phyloP scores from a whole-genome alignment of 2,329 filamentous ascomycete species.

The Metarhizium sp. region DNA sequence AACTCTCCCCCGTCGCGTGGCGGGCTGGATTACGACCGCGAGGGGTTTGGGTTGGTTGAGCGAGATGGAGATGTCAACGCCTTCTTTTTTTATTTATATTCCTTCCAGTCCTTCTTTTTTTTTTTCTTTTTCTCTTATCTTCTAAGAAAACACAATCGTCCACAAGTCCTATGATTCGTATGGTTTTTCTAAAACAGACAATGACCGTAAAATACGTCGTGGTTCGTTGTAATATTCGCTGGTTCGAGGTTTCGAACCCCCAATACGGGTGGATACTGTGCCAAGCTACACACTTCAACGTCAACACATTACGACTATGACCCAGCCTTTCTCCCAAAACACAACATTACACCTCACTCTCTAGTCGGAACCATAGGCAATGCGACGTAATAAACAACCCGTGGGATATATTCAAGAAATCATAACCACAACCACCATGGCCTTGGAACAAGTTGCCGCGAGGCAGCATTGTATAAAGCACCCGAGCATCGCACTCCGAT shows the following conservation, averaged over 20 bases:
- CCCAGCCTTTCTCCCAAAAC: neutral
- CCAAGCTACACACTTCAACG: too few relatives aligned
- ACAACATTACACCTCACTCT: neutral
- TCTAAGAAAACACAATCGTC: neutral
- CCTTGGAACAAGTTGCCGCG: slow-evolving; percentile 32
- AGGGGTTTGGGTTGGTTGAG: slow-evolving; percentile 47
- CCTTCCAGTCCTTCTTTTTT: slow-evolving; percentile 14
- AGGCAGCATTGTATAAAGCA: slow-evolving; percentile 36
- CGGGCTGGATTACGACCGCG: slow-evolving; percentile 58
- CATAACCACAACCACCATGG: slow-evolving; percentile 6
- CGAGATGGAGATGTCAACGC: slow-evolving; percentile 48
- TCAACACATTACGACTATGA: too few relatives aligned
- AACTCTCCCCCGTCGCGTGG: slow-evolving; percentile 60
- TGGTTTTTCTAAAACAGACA: too few relatives aligned
- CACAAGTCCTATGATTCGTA: too few relatives aligned
- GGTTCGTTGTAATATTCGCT: neutral
- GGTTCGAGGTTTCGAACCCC: neutral
- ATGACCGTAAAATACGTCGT: too few relatives aligned
- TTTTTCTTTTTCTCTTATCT: neutral
- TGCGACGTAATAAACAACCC: neutral
- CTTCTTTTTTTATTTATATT: slow-evolving; percentile 18
- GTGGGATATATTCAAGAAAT: slow-evolving; percentile 8
- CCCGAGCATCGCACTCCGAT: slow-evolving; percentile 2
- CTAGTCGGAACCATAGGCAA: neutral
- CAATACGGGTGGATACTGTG: too few relatives aligned